Percentiles rank a stretch among this genome's conserved stretches.
Conservation (phyloP, 208 protist species). For the Leishmania gerbilli region DNA sequence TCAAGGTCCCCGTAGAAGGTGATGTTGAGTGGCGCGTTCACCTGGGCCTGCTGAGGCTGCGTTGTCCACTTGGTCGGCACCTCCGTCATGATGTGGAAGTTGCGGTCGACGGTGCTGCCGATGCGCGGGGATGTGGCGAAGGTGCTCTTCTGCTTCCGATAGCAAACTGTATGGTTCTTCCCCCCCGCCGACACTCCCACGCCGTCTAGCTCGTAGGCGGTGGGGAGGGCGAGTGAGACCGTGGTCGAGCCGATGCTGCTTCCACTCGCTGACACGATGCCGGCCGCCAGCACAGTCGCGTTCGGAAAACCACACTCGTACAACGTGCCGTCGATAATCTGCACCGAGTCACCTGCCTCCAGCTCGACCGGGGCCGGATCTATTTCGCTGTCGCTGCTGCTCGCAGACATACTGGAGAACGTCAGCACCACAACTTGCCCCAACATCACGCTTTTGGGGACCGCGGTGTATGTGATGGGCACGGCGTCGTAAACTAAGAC, state of each 20-base stretch:
- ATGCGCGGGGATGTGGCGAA: conserved; percentile 71
- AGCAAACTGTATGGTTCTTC: conserved; percentile 73
- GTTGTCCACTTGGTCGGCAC: conserved; percentile 59
- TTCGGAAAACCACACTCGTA: conserved; percentile 85
- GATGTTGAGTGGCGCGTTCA: conserved; percentile 44
- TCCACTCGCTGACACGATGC: conserved; percentile 22
- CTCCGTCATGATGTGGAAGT: conserved; percentile 46
- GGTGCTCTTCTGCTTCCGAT: conserved; percentile 48
- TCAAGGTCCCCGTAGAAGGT: conserved; percentile 54
- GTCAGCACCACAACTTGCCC: conserved; percentile 61
- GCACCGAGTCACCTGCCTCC: conserved; percentile 43
- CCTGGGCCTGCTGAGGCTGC: conserved; percentile 59
- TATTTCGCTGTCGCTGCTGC: not conserved
- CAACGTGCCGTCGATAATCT: conserved; percentile 73
- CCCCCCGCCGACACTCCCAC: conserved; percentile 1
- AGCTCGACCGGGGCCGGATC: conserved; percentile 15
- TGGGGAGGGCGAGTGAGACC: conserved; percentile 21
- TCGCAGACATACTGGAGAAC: conserved; percentile 31
- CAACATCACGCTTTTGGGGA: conserved; percentile 47
- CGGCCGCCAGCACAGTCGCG: conserved; percentile 53
- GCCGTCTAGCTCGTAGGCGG: conserved; percentile 7
- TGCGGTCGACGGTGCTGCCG: conserved; percentile 47
- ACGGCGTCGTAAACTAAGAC: conserved; percentile 34
- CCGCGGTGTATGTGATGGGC: conserved; percentile 44
- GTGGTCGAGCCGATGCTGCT: conserved; percentile 18